Base-by-base conservation (phyloP, 2,329 filamentous ascomycete species). In the Fusarium anguioides region DNA sequence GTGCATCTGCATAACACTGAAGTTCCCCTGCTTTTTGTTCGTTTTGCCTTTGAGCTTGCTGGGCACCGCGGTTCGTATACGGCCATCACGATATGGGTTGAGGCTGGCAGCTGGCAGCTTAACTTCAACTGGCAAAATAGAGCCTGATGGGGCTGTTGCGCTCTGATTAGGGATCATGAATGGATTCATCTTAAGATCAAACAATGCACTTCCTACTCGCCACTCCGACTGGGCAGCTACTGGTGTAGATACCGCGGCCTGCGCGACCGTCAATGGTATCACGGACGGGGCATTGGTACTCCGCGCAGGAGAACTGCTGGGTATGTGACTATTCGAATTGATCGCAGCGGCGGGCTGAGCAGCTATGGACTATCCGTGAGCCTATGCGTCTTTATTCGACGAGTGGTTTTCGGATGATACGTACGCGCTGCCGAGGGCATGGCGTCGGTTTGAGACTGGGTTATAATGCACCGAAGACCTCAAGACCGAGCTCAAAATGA, bases 1-100 rank as follows among this genome's bases (percentile, higher is more conserved):
- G 31, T 84, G 82, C 80, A 90, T 88, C 56, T 88, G 86, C 83
- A 90, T 88, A 37, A 89, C 85, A 42, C 82, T 80, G 73, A 90
- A 90, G 67, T 88, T 88, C 26, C 87, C 87, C 60, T 85, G 85
- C 69, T 82, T 84, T 24, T 80, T 79, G 64, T 85, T 82, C 20
- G 84, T 83, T 66, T 84, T 86, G 60, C 86, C 85, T 72, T 89
- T 87, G 52, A 89, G 78, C 74, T 88, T 89, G 75, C 83, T 87
- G 6, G 88, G 87, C 4, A 89, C 82, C 3, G 87, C 85, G 62
- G 88, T 88, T 56, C 84, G 76, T 46, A 78, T 72, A 29, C 76
- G 75, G 31, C 75, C 76, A 63, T 80, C 76, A 24, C 69, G 57
- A 57, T 63, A 58, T 52, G 60, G 59, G 51, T 69, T 71, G 23